Conservation (phyloP, 768 basidiomycete genomes). For the Lentinula aciculospora region DNA sequence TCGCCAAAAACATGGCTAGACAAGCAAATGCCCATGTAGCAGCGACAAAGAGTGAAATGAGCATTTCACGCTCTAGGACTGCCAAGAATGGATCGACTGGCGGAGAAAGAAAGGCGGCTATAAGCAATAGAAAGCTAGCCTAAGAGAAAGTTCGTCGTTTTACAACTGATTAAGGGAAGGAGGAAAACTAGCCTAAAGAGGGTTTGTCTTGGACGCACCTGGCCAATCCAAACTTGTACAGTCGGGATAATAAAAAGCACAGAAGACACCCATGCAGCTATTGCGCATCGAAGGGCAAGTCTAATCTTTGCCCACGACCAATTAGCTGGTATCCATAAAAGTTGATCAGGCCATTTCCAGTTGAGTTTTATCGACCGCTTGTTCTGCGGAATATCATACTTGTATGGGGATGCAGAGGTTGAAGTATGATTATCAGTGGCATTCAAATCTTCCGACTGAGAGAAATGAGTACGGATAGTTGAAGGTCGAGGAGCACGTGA, state of each 20-base stretch:
- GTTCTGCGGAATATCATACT: background rate
- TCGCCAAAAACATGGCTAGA: conserved; percentile 58
- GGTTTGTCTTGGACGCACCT: conserved; percentile 29
- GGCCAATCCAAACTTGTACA: conserved; percentile 47
- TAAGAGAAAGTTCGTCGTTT: background rate
- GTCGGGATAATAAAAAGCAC: conserved; percentile 54
- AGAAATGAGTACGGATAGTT: background rate
- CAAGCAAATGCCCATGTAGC: conserved; percentile 64
- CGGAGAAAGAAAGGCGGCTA: conserved; percentile 62
- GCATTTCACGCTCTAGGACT: conserved; percentile 59
- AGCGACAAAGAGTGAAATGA: conserved; percentile 44
- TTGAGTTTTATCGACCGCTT: background rate
- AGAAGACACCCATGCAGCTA: conserved; percentile 59
- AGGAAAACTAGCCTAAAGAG: conserved; percentile 49
- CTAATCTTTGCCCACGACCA: conserved; percentile 47
- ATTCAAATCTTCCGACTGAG: background rate
- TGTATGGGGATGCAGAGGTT: background rate
- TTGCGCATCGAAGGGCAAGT: conserved; percentile 56
- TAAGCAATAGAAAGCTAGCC: conserved; percentile 2
- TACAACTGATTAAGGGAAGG: conserved; percentile 47
- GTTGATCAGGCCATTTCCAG: background rate
- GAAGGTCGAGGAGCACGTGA: background rate
- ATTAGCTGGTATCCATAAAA: conserved; percentile 51
- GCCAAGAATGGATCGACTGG: conserved; percentile 64
- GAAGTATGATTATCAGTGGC: background rate